phyloP scores from a whole-genome alignment of 495 filamentous ascomycete species.

The Penicillium tannophilum region DNA sequence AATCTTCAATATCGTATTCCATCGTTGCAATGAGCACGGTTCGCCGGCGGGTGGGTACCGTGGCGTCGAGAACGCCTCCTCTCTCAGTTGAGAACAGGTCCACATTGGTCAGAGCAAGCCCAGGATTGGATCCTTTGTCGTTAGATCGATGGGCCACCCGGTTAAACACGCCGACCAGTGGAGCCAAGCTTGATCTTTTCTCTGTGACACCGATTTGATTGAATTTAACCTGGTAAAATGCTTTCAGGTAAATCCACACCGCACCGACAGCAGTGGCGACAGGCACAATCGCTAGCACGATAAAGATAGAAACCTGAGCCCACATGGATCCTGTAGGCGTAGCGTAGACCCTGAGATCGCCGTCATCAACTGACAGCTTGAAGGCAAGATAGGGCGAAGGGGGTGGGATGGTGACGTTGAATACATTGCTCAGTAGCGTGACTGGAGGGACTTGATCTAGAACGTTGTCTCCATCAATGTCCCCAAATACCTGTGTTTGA shows the following conservation, averaged over 20 bases:
- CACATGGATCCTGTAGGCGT: constrained; percentile 53
- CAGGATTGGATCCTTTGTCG: constrained; percentile 8
- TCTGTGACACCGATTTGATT: constrained; percentile 63
- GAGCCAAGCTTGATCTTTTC: constrained; percentile 40
- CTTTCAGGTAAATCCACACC: constrained; percentile 62
- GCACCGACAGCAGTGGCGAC: constrained; percentile 49
- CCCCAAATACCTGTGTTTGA: constrained; percentile 56
- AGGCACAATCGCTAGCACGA: constrained; percentile 59
- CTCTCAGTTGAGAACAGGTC: not conserved
- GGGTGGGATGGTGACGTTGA: constrained; percentile 52
- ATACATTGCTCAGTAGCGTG: constrained; percentile 16
- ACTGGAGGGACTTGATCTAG: constrained; percentile 15
- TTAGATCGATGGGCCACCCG: constrained; percentile 19
- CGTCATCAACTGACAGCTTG: constrained; percentile 60
- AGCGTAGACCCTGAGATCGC: constrained; percentile 29
- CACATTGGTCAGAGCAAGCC: not conserved
- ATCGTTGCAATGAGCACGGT: constrained; percentile 70
- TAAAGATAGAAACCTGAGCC: constrained; percentile 59
- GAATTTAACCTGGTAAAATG: constrained; percentile 74
- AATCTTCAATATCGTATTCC: constrained; percentile 76
- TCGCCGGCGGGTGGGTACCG: constrained; percentile 27
- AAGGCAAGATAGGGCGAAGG: constrained; percentile 57
- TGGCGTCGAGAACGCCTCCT: not conserved
- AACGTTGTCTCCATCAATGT: constrained; percentile 57
- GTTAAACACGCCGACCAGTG: constrained; percentile 37